Conservation (phyloP, 2,329 filamentous ascomycete genomes). For the Ustulina deusta region DNA sequence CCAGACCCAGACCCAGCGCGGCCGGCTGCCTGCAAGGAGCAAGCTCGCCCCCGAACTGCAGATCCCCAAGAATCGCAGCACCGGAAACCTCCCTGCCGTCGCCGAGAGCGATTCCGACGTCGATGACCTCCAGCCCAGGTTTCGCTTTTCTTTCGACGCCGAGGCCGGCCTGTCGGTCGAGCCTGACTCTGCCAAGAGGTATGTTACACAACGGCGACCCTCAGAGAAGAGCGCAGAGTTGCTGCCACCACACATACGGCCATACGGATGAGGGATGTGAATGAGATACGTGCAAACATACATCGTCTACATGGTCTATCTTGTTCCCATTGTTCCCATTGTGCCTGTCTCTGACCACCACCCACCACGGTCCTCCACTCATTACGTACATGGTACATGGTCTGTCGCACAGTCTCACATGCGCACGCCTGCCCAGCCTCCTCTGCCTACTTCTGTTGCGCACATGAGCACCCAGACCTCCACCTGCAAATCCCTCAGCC, state of each 20-base stretch:
- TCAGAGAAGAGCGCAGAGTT: neutral
- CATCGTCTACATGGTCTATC: neutral
- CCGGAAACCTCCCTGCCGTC: slow-evolving; percentile 68
- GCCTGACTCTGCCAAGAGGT: slow-evolving; percentile 81
- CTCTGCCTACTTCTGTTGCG: slow-evolving; percentile 22
- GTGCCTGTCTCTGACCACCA: slow-evolving; percentile 2
- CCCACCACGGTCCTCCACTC: neutral
- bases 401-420: slow-evolving; percentile 25
- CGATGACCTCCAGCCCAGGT: slow-evolving; percentile 65
- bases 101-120: slow-evolving; percentile 52
- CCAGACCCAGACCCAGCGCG: slow-evolving; percentile 42
- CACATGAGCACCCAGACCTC: slow-evolving; percentile 24
- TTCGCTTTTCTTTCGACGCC: slow-evolving; percentile 83
- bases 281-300: neutral
- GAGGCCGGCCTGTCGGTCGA: slow-evolving; percentile 69
- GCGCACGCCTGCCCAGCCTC: slow-evolving; percentile 32
- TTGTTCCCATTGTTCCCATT: neutral
- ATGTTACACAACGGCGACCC: slow-evolving; percentile 50
- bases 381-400: slow-evolving; percentile 1
- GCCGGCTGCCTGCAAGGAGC: slow-evolving; percentile 53
- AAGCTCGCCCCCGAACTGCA: slow-evolving; percentile 62
- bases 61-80: slow-evolving; percentile 74
- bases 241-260: slow-evolving; percentile 4
- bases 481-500: slow-evolving; percentile 32
- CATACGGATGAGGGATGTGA: neutral